Percentiles rank a stretch among this genome's conserved stretches.
These are phyloP conservation scores for Chamaenerion angustifolium DNA, from an alignment of 345 rosid genomes.

Conservation along the genomic window DNA sequence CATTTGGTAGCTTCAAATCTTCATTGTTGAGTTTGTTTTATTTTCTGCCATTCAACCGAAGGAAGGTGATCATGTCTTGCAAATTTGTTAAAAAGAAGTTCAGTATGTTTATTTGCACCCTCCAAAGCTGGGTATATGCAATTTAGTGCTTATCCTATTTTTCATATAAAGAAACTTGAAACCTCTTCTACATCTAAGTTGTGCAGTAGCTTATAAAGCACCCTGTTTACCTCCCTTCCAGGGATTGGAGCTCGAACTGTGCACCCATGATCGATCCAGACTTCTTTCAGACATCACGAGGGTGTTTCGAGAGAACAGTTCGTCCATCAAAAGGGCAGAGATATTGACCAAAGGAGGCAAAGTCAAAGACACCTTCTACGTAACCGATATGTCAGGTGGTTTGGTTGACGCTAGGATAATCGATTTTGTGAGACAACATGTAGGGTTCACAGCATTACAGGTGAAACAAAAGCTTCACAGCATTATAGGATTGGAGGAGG, in stretches of 20 bases:
- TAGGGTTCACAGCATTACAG: slow-evolving; percentile 22
- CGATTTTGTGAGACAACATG: slow-evolving; percentile 20
- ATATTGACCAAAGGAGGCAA: slow-evolving; percentile 31
- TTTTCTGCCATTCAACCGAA: too few relatives aligned
- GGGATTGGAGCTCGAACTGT: slow-evolving; percentile 47
- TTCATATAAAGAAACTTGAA: background rate
- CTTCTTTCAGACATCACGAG: slow-evolving; percentile 48
- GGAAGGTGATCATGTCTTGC: too few relatives aligned
- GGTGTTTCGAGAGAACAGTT: slow-evolving; percentile 42
- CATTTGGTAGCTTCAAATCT: too few relatives aligned
- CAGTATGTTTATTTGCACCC: too few relatives aligned
- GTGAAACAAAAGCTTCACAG: slow-evolving; percentile 27
- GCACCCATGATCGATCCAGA: slow-evolving; percentile 36
- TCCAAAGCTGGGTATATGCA: too few relatives aligned
- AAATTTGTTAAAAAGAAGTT: too few relatives aligned
- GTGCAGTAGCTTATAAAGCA: background rate
- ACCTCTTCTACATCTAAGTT: too few relatives aligned
- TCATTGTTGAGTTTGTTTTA: too few relatives aligned
- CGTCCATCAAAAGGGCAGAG: slow-evolving; percentile 42
- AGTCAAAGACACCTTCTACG: slow-evolving; percentile 36
- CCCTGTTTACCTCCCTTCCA: slow-evolving; percentile 9
- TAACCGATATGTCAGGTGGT: slow-evolving; percentile 36
- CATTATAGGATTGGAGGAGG: too few relatives aligned
- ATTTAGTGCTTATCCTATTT: too few relatives aligned
- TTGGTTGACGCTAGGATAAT: slow-evolving; percentile 36